phyloP scores from a whole-genome alignment of 2,329 filamentous ascomycete species.

The Cladophialophora psammophila region DNA sequence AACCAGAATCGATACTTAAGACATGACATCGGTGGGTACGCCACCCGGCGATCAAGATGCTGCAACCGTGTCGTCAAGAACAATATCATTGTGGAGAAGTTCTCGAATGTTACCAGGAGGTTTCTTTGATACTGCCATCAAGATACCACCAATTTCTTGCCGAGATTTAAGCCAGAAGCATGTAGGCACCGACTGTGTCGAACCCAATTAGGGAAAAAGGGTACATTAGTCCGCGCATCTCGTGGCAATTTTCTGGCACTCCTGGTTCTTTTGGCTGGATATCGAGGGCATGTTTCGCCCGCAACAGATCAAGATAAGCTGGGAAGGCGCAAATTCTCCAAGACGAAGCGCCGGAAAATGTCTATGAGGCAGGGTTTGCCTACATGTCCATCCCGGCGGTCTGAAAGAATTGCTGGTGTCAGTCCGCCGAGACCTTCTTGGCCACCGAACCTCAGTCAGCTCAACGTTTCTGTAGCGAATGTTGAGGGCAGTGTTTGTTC shows the following conservation, averaged over 20 bases:
- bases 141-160: not conserved
- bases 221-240: not conserved
- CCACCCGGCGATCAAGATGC: not conserved
- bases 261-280: not conserved
- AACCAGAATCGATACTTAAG: not conserved
- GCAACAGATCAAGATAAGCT: not conserved
- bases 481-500: not conserved
- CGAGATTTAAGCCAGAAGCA: not conserved
- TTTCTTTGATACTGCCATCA: not conserved
- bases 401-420: not conserved
- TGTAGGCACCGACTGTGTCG: not conserved
- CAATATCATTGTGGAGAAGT: not conserved
- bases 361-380: not conserved
- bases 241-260: not conserved
- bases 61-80: not conserved
- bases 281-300: not conserved
- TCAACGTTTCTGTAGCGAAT: not conserved
- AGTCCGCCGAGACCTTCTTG: too few species aligned
- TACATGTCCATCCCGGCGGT: not conserved
- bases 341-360: not conserved
- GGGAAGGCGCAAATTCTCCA: not conserved
- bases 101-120: not conserved
- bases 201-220: slow-evolving; percentile 3
- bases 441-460: not conserved
- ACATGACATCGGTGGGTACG: not conserved